These are phyloP conservation scores for Salisapilia sapeloensis DNA, from an alignment of 352 stramenopile species.

Conservation along the genomic window DNA sequence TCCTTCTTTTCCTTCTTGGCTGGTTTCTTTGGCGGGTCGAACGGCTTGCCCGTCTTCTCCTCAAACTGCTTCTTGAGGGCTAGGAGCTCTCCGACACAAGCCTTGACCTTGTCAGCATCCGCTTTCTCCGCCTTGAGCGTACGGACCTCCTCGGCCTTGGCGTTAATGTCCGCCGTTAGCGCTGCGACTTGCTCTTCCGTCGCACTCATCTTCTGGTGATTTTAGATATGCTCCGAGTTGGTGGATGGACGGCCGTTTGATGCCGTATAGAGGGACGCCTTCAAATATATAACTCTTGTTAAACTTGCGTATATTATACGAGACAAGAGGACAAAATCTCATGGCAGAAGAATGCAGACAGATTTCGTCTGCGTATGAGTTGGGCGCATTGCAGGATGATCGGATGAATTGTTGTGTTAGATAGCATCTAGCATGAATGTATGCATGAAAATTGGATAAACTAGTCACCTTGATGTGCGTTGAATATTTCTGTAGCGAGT, in stretches of 20 bases:
- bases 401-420: too few relatives aligned
- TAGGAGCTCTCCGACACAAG: constrained; percentile 33
- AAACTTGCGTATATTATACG: neutral
- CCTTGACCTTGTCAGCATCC: constrained; percentile 24
- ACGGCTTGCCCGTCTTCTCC: constrained; percentile 50
- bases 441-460: too few relatives aligned
- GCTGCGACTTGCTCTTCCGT: constrained; percentile 29
- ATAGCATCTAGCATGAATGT: too few relatives aligned
- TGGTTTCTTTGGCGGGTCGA: constrained; percentile 29
- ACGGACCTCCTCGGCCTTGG: constrained; percentile 57
- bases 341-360: too few relatives aligned
- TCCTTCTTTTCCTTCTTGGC: constrained; percentile 48
- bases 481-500: too few relatives aligned
- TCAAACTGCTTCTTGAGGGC: constrained; percentile 69
- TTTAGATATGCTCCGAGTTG: too few relatives aligned
- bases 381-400: too few relatives aligned
- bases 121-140: constrained; percentile 46
- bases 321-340: neutral
- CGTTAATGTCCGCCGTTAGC: constrained; percentile 35
- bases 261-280: too few relatives aligned
- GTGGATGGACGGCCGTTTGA: too few relatives aligned
- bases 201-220: neutral
- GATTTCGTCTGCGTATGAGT: too few relatives aligned
- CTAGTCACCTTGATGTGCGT: too few relatives aligned
- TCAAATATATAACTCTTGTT: too few relatives aligned